Conservation (phyloP, 371 early-diverging fungal species). For the Mucor saturninus region DNA sequence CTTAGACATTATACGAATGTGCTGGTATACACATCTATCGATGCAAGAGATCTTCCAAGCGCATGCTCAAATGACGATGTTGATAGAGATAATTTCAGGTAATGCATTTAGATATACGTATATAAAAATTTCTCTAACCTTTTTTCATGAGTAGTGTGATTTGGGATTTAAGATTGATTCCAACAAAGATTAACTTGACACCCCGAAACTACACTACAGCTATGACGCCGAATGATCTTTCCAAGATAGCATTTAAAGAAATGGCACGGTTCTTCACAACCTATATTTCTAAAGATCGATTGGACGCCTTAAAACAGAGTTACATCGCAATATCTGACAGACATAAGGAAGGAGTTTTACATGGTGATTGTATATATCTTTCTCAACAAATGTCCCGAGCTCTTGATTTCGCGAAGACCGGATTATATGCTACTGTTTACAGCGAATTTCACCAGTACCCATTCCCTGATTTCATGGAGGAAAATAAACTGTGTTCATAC, state of each 20-base stretch:
- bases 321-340: constrained; percentile 20
- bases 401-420: constrained; percentile 34
- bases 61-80: constrained; percentile 80
- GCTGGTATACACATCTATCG: constrained; percentile 77
- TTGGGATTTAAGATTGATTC: constrained; percentile 70
- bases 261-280: constrained; percentile 22
- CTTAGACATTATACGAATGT: constrained; percentile 70
- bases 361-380: constrained; percentile 24
- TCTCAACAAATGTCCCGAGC: constrained; percentile 15
- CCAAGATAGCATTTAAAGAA: constrained; percentile 16
- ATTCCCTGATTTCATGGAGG: constrained; percentile 78
- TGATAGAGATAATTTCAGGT: constrained; percentile 75
- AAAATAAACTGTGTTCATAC: constrained; percentile 46
- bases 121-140: not conserved
- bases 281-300: constrained; percentile 24
- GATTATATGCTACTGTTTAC: constrained; percentile 32
- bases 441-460: constrained; percentile 38
- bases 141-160: constrained; percentile 48
- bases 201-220: not conserved
- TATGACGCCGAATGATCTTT: constrained; percentile 1
- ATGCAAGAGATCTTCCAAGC: constrained; percentile 70
- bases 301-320: constrained; percentile 7
- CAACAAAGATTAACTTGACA: constrained; percentile 5
- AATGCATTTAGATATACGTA: constrained; percentile 12
- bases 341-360: constrained; percentile 7